phyloP scores from a whole-genome alignment of 2,329 filamentous ascomycete genomes.

The Botryosphaeria agaves region DNA sequence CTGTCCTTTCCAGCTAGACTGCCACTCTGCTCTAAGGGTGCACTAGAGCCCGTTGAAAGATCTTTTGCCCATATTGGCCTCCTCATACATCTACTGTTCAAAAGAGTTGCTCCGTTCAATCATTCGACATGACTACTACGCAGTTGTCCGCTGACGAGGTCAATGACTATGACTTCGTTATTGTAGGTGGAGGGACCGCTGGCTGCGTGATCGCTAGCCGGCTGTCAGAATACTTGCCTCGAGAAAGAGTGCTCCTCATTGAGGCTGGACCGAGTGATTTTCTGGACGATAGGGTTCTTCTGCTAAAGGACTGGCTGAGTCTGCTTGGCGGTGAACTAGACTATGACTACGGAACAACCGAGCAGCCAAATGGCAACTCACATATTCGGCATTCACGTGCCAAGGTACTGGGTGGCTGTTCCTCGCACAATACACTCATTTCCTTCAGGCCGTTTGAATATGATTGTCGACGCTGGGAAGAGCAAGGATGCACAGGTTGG shows the following conservation, averaged over 20 bases:
- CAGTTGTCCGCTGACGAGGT: conserved; percentile 45
- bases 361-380: conserved; percentile 84
- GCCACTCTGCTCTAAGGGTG: too few species aligned
- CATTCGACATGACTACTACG: conserved; percentile 45
- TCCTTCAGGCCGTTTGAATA: conserved; percentile 85
- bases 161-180: conserved; percentile 64
- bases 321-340: conserved; percentile 76
- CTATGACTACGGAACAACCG: conserved; percentile 78
- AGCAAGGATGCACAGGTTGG: conserved; percentile 70
- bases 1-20: too few species aligned
- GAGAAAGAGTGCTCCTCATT: conserved; percentile 66
- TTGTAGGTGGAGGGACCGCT: conserved; percentile 72
- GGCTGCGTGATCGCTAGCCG: conserved; percentile 72
- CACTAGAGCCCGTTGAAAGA: too few species aligned
- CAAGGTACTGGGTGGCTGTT: conserved; percentile 84
- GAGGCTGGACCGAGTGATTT: conserved; percentile 83
- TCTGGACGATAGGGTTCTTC: conserved; percentile 71
- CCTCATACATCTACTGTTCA: too few species aligned
- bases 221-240: conserved; percentile 65
- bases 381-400: conserved; percentile 83
- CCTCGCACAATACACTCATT: conserved; percentile 85
- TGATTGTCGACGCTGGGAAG: conserved; percentile 72
- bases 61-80: too few species aligned
- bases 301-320: conserved; percentile 73
- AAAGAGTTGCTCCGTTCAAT: not conserved